Percentiles rank a stretch among this genome's conserved stretches.
These are phyloP conservation scores for Pyrenula aspistea DNA, from an alignment of 495 filamentous ascomycete genomes.

Conservation along the genomic window DNA sequence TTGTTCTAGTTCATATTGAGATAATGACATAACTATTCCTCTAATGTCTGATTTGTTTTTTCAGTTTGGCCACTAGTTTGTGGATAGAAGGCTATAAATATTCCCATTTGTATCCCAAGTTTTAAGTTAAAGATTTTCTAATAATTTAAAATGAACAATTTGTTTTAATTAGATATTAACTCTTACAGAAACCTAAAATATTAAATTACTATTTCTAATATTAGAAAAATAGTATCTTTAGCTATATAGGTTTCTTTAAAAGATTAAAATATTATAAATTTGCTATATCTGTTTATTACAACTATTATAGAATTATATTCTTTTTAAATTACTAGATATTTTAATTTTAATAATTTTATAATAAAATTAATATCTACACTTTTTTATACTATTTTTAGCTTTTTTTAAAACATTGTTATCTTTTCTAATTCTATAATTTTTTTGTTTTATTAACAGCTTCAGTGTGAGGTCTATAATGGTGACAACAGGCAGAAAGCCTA, in stretches of 20 bases:
- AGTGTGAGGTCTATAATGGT: too few species aligned
- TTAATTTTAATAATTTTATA: slow-evolving; percentile 2
- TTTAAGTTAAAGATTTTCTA: neutral
- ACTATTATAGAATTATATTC: neutral
- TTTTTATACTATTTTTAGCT: neutral
- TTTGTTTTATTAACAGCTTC: too few species aligned
- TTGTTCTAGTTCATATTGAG: neutral
- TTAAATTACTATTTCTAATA: neutral
- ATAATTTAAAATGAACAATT: neutral
- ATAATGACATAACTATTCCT: neutral
- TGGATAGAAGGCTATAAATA: neutral
- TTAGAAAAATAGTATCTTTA: neutral
- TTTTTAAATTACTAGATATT: neutral
- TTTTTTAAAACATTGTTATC: neutral
- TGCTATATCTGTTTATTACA: neutral
- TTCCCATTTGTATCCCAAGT: neutral
- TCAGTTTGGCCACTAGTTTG: neutral
- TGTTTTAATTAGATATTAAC: neutral
- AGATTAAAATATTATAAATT: neutral
- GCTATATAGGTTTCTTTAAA: neutral
- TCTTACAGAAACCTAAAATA: neutral
- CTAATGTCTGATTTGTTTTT: neutral
- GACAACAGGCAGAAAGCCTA: too few species aligned
- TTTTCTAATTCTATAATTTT: too few species aligned
- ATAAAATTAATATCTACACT: slow-evolving; percentile 2